Evolutionary conservation across 2,329 filamentous ascomycete genomes (phyloP).

Genomic region (Cadophora sp.): DNA sequence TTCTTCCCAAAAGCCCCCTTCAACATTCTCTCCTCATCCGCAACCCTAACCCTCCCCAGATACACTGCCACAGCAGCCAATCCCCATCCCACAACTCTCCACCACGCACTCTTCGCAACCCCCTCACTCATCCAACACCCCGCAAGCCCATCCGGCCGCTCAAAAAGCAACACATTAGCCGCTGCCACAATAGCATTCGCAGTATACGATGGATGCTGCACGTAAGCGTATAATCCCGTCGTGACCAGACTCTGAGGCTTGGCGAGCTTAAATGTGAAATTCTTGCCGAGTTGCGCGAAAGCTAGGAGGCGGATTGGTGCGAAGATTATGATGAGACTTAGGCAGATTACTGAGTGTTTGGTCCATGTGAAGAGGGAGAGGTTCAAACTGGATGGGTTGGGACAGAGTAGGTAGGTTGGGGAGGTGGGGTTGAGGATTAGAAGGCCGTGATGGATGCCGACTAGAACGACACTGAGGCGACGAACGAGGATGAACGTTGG

Average conservation of each 20-base stretch:
- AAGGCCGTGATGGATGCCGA: constrained; percentile 24
- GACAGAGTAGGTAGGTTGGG: constrained; percentile 22
- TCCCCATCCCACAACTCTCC: constrained; percentile 23
- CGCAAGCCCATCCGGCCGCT: constrained; percentile 48
- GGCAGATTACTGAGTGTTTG: constrained; percentile 22
- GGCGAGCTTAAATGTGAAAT: constrained; percentile 61
- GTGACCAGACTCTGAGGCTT: constrained; percentile 75
- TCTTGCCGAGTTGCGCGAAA: constrained; percentile 54
- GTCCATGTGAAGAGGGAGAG: constrained; percentile 42
- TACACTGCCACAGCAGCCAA: constrained; percentile 44
- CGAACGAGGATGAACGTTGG: constrained; percentile 17
- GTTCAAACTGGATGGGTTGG: constrained; percentile 19
- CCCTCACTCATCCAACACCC: constrained; percentile 49
- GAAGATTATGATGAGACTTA: constrained; percentile 39
- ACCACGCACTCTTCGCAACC: constrained; percentile 19
- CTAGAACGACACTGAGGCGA: background rate
- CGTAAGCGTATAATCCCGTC: constrained; percentile 73
- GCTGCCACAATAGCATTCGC: constrained; percentile 49
- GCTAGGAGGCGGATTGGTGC: constrained; percentile 47
- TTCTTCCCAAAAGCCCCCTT: constrained; percentile 52
- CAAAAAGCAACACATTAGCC: constrained; percentile 46
- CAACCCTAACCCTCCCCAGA: constrained; percentile 48
- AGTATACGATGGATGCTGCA: constrained; percentile 84
- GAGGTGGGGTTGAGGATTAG: constrained; percentile 18
- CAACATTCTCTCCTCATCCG: constrained; percentile 55